phyloP scores from a whole-genome alignment of 2,329 filamentous ascomycete genomes.

The Penicillium sp. region DNA sequence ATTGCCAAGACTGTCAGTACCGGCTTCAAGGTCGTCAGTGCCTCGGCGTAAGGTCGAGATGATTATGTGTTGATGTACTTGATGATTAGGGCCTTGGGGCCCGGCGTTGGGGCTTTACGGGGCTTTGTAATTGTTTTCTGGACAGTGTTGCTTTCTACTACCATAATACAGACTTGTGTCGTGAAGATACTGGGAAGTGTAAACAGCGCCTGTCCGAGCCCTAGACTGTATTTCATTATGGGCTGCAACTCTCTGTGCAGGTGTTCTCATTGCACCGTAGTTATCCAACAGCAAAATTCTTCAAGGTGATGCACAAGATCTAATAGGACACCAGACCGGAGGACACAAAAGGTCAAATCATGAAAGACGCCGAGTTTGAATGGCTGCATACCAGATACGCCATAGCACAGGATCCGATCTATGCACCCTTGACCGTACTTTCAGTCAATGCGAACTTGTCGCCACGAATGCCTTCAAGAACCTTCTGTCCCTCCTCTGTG shows the following conservation, averaged over 20 bases:
- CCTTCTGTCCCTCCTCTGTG: conserved; percentile 62
- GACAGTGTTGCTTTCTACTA: background rate
- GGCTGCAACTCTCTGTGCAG: background rate
- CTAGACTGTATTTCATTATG: background rate
- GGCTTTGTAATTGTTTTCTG: conserved; percentile 5
- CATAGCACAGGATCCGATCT: conserved; percentile 19
- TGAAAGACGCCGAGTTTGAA: conserved; percentile 17
- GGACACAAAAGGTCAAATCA: conserved; percentile 1
- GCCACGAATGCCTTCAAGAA: conserved; percentile 57
- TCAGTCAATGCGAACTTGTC: conserved; percentile 54
- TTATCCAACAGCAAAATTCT: background rate
- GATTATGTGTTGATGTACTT: conserved; percentile 15
- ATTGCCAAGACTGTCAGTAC: conserved; percentile 46
- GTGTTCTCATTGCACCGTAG: background rate
- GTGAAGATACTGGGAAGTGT: background rate
- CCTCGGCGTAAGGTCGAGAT: conserved; percentile 56
- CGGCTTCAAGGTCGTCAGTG: conserved; percentile 64
- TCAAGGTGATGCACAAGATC: conserved; percentile 11
- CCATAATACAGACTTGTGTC: background rate
- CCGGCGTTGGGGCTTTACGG: conserved; percentile 2
- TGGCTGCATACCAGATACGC: conserved; percentile 31
- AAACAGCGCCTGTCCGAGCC: background rate
- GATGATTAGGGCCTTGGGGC: conserved; percentile 13
- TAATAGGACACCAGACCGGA: conserved; percentile 14
- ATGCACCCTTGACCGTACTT: conserved; percentile 37